Percentiles rank a stretch among this genome's conserved stretches.
phyloP scores from a whole-genome alignment of 306 rosid species.

The Crataegus laevigata region DNA sequence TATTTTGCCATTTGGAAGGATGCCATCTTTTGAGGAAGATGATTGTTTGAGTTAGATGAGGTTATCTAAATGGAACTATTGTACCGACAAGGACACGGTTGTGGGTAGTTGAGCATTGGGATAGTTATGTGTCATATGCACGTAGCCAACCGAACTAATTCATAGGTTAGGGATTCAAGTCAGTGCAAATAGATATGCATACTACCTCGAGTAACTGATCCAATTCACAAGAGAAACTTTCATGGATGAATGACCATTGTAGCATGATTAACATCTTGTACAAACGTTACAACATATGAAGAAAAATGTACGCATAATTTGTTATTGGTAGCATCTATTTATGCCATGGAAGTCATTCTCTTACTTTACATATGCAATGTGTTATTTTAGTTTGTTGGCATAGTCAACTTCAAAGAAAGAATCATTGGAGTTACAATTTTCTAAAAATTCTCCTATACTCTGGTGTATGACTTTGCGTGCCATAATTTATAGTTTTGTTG shows the following conservation, averaged over 20 bases:
- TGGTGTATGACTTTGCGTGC: too few species aligned
- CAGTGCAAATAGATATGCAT: not conserved
- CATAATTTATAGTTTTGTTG: too few species aligned
- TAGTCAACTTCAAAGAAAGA: too few species aligned
- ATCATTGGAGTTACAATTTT: too few species aligned
- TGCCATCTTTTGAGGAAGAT: constrained; percentile 10
- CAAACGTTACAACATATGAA: not conserved
- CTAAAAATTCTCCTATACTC: too few species aligned
- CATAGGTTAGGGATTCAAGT: not conserved
- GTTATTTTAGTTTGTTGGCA: too few species aligned
- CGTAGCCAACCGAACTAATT: not conserved
- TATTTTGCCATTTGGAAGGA: constrained; percentile 23
- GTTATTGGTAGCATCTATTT: too few species aligned
- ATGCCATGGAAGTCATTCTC: too few species aligned
- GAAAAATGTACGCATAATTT: too few species aligned
- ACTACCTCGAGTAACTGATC: too few species aligned
- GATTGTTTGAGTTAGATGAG: not conserved
- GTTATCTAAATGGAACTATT: not conserved
- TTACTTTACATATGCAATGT: too few species aligned
- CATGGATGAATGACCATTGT: not conserved
- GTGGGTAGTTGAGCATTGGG: not conserved
- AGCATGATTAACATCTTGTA: not conserved
- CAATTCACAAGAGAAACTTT: too few species aligned
- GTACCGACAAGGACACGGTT: not conserved
- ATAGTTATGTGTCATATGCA: not conserved